Percentiles rank a stretch among this genome's conserved stretches.
Evolutionary conservation across 2,329 filamentous ascomycete genomes (phyloP).

Genomic region (Fusarium concolor): DNA sequence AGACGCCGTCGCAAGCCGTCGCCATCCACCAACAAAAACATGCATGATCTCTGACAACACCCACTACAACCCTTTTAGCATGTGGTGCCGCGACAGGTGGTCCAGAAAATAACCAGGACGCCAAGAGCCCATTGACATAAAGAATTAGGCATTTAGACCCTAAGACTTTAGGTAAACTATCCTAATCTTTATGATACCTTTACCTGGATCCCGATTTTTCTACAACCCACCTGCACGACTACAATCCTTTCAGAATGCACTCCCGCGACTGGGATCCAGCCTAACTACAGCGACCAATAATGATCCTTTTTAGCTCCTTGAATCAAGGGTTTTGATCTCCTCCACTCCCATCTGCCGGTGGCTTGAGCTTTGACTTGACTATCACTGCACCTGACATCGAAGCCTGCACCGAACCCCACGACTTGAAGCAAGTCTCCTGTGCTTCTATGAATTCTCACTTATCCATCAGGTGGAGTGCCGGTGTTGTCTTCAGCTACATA

Average conservation of each 20-base stretch:
- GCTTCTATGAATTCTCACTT: not conserved
- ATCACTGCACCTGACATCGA: constrained; percentile 14
- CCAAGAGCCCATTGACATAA: no score
- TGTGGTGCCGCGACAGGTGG: not conserved
- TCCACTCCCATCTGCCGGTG: constrained; percentile 9
- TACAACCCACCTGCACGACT: no score
- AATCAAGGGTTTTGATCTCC: not conserved
- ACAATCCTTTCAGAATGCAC: not conserved
- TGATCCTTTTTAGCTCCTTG: not conserved
- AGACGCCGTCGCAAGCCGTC: constrained; percentile 31
- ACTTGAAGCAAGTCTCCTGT: constrained; percentile 5
- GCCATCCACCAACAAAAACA: constrained; percentile 24
- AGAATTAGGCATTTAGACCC: no score
- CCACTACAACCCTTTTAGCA: not conserved
- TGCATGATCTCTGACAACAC: constrained; percentile 9
- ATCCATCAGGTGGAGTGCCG: not conserved
- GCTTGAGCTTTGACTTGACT: constrained; percentile 24
- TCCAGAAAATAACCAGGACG: no score
- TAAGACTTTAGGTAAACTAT: no score
- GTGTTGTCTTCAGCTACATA: not conserved
- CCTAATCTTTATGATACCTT: no score
- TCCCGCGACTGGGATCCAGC: not conserved
- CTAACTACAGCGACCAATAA: constrained; percentile 2
- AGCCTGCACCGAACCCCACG: constrained; percentile 22
- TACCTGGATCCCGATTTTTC: no score